These are phyloP conservation scores for Moniliella sp. DNA, from an alignment of 1,284 basidiomycete genomes.

Conservation along the genomic window DNA sequence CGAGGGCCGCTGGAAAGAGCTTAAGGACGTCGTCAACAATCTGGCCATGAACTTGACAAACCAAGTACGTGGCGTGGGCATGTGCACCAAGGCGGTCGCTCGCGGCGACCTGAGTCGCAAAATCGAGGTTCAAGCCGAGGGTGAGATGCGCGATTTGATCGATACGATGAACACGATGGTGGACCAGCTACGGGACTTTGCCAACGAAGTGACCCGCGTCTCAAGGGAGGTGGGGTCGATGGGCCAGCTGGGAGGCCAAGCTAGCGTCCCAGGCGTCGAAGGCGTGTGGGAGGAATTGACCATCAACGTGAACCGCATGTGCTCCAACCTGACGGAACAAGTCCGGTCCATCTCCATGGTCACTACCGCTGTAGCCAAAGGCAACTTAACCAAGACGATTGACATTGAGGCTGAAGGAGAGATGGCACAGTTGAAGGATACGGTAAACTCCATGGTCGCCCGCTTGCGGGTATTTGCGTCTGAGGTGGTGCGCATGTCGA, in stretches of 20 bases:
- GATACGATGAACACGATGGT: slow-evolving; percentile 85
- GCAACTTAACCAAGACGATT: slow-evolving; percentile 40
- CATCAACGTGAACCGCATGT: slow-evolving; percentile 33
- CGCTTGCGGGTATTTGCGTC: slow-evolving; percentile 61
- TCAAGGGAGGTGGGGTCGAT: slow-evolving; percentile 39
- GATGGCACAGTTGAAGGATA: slow-evolving; percentile 59
- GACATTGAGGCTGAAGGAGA: slow-evolving; percentile 66
- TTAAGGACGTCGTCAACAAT: slow-evolving; percentile 34
- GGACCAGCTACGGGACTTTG: slow-evolving; percentile 62
- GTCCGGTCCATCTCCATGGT: slow-evolving; percentile 72
- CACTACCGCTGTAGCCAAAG: slow-evolving; percentile 63
- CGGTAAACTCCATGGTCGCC: slow-evolving; percentile 67
- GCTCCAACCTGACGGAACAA: slow-evolving; percentile 74
- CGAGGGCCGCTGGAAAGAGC: slow-evolving; percentile 33
- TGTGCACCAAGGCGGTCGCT: slow-evolving; percentile 87
- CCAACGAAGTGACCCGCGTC: slow-evolving; percentile 85
- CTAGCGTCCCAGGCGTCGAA: slow-evolving; percentile 32
- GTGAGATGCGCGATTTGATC: slow-evolving; percentile 89
- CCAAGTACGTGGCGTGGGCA: slow-evolving; percentile 81
- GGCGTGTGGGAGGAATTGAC: slow-evolving; percentile 35
- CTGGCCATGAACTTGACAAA: slow-evolving; percentile 46
- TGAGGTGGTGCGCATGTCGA: slow-evolving; percentile 41
- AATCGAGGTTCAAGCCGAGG: slow-evolving; percentile 84
- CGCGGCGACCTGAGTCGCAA: slow-evolving; percentile 81
- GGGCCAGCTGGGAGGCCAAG: slow-evolving; percentile 31